Evolutionary conservation across 108 stramenopile genomes (phyloP).

Genomic region (Cyclostephanos tholiformis): DNA sequence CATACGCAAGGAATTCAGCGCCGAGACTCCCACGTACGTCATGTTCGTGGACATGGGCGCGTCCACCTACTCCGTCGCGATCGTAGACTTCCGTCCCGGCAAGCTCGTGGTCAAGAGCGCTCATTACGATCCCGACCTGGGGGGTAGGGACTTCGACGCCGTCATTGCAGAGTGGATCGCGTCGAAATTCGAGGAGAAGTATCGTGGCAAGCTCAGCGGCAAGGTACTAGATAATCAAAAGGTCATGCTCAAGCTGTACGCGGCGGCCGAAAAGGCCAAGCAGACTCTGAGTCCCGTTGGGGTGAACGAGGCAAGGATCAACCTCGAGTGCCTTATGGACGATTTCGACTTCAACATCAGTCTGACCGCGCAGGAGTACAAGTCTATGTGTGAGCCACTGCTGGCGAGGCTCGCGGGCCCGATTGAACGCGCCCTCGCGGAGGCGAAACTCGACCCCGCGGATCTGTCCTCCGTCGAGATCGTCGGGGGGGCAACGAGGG

Average conservation of each 20-base stretch:
- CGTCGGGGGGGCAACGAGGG: conserved; percentile 94
- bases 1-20: too few species aligned
- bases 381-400: conserved; percentile 77
- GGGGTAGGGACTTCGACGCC: conserved; percentile 93
- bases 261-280: conserved; percentile 96
- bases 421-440: conserved; percentile 78
- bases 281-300: conserved; percentile 97
- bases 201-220: conserved; percentile 75
- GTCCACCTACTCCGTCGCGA: conserved; percentile 88
- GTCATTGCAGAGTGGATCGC: conserved; percentile 92
- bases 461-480: conserved; percentile 90
- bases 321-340: conserved; percentile 93
- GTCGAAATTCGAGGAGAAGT: conserved; percentile 88
- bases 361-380: conserved; percentile 85
- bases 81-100: conserved; percentile 92
- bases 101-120: conserved; percentile 87
- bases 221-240: conserved; percentile 80
- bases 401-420: conserved; percentile 85
- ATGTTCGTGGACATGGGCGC: conserved; percentile 94
- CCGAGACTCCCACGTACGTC: too few species aligned
- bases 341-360: conserved; percentile 90
- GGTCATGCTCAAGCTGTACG: conserved; percentile 90
- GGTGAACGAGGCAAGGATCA: conserved; percentile 92
- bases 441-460: conserved; percentile 71
- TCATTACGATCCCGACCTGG: conserved; percentile 81